phyloP scores from a whole-genome alignment of 1,284 basidiomycete species.

The Ganoderma lucidum region DNA sequence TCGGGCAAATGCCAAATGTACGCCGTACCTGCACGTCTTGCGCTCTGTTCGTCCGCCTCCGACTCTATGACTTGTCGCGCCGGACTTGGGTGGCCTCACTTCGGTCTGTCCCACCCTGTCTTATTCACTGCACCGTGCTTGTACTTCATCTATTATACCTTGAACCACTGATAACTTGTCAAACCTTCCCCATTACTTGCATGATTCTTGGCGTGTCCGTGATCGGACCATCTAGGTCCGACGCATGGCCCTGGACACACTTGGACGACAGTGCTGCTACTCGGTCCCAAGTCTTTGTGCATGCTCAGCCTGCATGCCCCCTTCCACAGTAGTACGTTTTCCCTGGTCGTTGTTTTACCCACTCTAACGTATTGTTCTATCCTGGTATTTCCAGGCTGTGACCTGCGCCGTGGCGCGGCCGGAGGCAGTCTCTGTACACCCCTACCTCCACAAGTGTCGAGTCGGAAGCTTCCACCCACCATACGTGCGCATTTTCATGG shows the following conservation, averaged over 20 bases:
- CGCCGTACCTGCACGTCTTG: neutral
- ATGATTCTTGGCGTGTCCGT: neutral
- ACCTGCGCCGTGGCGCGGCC: neutral
- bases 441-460: neutral
- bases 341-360: neutral
- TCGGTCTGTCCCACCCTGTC: neutral
- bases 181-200: neutral
- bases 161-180: neutral
- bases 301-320: neutral
- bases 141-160: constrained; percentile 2
- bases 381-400: neutral
- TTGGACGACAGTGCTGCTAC: neutral
- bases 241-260: neutral
- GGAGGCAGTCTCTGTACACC: too few species aligned
- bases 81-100: neutral
- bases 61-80: neutral
- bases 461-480: neutral
- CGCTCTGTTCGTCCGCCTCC: neutral
- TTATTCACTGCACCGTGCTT: neutral
- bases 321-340: neutral
- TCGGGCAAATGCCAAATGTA: neutral
- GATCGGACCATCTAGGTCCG: neutral
- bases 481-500: too few species aligned
- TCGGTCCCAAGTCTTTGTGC: neutral
- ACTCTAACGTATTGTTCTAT: neutral